Conservation (phyloP, 345 rosid species). For the Salix exigua region DNA sequence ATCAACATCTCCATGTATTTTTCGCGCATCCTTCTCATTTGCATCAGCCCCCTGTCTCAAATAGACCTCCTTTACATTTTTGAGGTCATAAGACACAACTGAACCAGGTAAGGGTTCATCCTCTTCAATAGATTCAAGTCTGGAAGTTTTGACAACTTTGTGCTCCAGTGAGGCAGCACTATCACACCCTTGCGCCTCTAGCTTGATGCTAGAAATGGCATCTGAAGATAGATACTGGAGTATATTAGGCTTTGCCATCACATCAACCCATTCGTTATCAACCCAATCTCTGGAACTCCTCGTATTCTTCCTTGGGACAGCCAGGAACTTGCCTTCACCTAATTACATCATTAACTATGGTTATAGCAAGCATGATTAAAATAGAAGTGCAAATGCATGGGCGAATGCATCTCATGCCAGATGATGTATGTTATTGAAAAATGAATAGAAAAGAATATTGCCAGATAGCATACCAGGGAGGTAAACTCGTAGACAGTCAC, state of each 20-base stretch:
- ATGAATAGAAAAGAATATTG: neutral
- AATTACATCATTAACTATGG: constrained; percentile 18
- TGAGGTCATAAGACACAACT: neutral
- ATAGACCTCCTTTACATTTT: neutral
- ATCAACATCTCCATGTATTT: neutral
- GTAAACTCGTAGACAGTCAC: constrained; percentile 55
- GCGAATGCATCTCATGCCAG: neutral
- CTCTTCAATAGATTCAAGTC: constrained; percentile 35
- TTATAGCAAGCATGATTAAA: neutral
- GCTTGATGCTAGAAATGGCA: neutral
- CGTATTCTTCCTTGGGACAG: constrained; percentile 48
- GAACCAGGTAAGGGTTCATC: constrained; percentile 22
- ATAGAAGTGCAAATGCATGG: neutral
- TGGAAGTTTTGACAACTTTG: constrained; percentile 21
- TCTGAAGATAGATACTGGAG: constrained; percentile 27
- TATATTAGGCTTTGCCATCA: constrained; percentile 57
- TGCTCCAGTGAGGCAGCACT: neutral
- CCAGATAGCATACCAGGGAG: constrained; percentile 56
- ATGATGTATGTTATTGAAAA: constrained; percentile 2
- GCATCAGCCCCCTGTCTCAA: neutral
- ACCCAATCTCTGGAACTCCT: constrained; percentile 83
- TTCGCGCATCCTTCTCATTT: neutral
- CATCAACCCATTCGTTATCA: constrained; percentile 69
- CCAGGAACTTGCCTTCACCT: constrained; percentile 71
- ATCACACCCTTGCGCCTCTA: neutral